Evolutionary conservation across 1,284 basidiomycete species (phyloP), one percentile per base, ranked within the genome.

Genomic region (Phylloboletellus chloephorus): DNA sequence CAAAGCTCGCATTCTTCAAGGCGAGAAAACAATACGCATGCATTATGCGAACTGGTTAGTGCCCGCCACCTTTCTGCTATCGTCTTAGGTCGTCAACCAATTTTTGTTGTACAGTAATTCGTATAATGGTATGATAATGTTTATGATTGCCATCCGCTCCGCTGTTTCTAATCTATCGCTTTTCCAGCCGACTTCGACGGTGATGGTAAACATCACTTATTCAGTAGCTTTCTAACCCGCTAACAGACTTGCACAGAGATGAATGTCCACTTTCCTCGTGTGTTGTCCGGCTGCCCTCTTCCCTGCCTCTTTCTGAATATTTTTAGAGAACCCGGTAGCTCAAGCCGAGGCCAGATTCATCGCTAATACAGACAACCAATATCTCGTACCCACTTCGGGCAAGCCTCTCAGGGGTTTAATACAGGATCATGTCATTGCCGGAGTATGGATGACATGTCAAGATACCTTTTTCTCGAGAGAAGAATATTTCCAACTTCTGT

Each of bases 21-120:
- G 95, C 34, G 96, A 99, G 67, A 97, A 97, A 73, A 98, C 96
- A 1, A 98, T 99, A 64, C 82, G 96, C 22, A 97, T 99, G 95
- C 96, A 99, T 71, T 98, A 99, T 61, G 96, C 96, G 35, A 98
- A 98, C 61, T 98, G 96, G 88, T 90, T 44, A 49, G 81, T 67
- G 7, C 8, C 44, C 16, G n/a, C n/a, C n/a, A n/a, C n/a, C 21
- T 32, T 37, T 38, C 21, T 31, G 39, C 17, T 23, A 12, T 13
- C 5, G 20, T 21, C 26, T 31, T n/a, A 50, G 31, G 34, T 42
- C 31, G 33, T 33, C 15, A 23, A 42, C 34, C 40, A 21, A 49
- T 19, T 16, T 31, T 35, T 28, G 20, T 37, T 29, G 39, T 26
- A 4, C 49, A 92, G 90, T 70, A 98, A 98, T 66, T 98, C 95